A percentile compares a stretch with the other conserved stretches of the same genome.
Evolutionary conservation across 306 rosid genomes (phyloP).

Genomic region (Sophora flavescens): DNA sequence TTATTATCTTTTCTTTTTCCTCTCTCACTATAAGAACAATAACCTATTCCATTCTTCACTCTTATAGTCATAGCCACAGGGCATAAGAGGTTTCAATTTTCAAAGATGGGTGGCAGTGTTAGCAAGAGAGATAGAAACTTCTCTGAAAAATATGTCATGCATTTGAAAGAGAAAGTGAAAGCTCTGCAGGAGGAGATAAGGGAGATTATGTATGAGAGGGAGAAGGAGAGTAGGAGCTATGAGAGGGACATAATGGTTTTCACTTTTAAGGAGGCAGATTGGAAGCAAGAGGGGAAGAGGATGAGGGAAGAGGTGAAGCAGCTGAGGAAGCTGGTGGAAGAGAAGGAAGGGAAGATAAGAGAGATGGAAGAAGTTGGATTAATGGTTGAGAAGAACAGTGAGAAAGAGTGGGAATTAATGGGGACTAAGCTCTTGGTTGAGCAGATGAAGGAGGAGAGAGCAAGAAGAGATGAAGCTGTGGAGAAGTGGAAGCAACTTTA

Average conservation of each 20-base stretch:
- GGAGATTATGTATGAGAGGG: constrained; percentile 70
- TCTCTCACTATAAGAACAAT: constrained; percentile 40
- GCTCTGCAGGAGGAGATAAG: constrained; percentile 66
- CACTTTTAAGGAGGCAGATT: constrained; percentile 80
- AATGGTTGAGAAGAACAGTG: constrained; percentile 29
- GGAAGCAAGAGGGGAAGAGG: constrained; percentile 88
- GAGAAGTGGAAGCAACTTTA: constrained; percentile 98
- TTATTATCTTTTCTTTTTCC: constrained; percentile 29
- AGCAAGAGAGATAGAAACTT: constrained; percentile 55
- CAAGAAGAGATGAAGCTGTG: constrained; percentile 81
- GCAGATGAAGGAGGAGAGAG: constrained; percentile 80
- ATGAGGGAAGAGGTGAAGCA: constrained; percentile 75
- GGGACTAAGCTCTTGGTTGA: constrained; percentile 65
- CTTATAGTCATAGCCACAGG: constrained; percentile 6
- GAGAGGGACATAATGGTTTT: constrained; percentile 81
- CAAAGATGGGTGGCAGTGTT: constrained; percentile 63
- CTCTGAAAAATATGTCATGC: constrained; percentile 48
- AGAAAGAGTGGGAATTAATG: constrained; percentile 61
- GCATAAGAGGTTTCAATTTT: neutral
- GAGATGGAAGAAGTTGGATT: constrained; percentile 49
- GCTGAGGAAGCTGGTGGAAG: constrained; percentile 66
- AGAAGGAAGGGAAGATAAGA: constrained; percentile 66
- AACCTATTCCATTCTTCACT: neutral
- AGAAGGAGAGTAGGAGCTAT: constrained; percentile 59
- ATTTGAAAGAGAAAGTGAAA: constrained; percentile 67